Conservation (phyloP, 176 grass and related monocot species). For the Bromus sterilis region DNA sequence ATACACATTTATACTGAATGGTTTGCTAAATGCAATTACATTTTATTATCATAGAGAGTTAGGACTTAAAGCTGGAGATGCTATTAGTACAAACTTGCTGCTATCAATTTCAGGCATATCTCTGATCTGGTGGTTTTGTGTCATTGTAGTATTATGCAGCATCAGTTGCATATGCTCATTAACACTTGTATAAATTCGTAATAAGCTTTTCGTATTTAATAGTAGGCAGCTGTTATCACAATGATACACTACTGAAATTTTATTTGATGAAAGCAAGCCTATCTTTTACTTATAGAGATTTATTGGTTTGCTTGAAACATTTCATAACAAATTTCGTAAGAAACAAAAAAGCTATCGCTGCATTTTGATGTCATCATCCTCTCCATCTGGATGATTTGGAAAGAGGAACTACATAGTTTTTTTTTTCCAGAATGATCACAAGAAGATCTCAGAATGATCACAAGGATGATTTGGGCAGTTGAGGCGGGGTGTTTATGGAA, state of each 20-base stretch:
- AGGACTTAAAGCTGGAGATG: neutral
- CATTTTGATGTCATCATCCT: neutral
- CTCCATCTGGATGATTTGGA: neutral
- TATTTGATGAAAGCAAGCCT: neutral
- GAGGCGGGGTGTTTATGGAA: neutral
- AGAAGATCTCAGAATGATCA: too few species aligned
- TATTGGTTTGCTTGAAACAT: slow-evolving; percentile 4
- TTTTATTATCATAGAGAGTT: neutral
- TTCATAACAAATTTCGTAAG: neutral
- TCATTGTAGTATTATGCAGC: neutral
- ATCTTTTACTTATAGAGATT: neutral
- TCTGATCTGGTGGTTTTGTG: slow-evolving; percentile 1
- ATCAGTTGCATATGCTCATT: neutral
- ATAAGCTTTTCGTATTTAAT: neutral
- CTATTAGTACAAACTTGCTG: neutral
- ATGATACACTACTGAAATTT: neutral
- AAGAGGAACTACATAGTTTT: neutral
- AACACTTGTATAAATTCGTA: neutral
- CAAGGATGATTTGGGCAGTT: too few species aligned
- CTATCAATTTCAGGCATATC: neutral
- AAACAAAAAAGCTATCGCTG: neutral
- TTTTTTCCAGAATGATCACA: neutral
- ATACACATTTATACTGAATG: neutral
- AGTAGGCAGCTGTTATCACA: slow-evolving; percentile 7
- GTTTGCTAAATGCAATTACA: neutral